Percentiles rank a stretch among this genome's conserved stretches.
Conservation (phyloP, 352 stramenopile genomes). For the Phytophthora podocarpi region DNA sequence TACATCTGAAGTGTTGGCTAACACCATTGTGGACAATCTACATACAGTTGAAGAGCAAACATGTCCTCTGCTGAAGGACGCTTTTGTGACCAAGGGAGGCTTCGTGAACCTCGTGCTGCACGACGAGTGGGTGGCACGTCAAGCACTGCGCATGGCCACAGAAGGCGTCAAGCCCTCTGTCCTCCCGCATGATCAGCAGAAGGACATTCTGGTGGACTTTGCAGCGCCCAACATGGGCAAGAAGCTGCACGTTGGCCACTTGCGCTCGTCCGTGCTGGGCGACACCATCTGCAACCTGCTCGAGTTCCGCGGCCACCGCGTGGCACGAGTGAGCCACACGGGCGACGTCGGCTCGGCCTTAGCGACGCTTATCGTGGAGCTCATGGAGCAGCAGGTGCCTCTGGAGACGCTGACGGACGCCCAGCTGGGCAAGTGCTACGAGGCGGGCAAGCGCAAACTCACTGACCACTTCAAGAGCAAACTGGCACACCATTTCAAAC, state of each 20-base stretch:
- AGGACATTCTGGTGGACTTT: constrained; percentile 79
- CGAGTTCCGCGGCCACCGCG: constrained; percentile 77
- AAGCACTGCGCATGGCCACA: constrained; percentile 67
- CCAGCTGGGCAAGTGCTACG: constrained; percentile 71
- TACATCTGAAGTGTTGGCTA: constrained; percentile 48
- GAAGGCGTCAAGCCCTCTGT: constrained; percentile 39
- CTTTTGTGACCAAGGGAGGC: constrained; percentile 68
- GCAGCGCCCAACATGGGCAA: constrained; percentile 86
- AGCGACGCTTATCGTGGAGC: constrained; percentile 75
- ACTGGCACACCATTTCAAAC: too few relatives aligned
- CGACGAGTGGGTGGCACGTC: constrained; percentile 69
- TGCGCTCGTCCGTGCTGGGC: constrained; percentile 80
- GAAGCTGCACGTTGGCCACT: constrained; percentile 84
- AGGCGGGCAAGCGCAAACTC: constrained; percentile 58
- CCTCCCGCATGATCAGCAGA: constrained; percentile 19
- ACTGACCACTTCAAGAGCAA: too few relatives aligned
- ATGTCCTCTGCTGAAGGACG: constrained; percentile 32
- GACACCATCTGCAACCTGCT: constrained; percentile 84
- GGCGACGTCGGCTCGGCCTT: constrained; percentile 80
- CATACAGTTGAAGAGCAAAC: constrained; percentile 2
- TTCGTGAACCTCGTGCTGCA: constrained; percentile 83
- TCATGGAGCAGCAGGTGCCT: constrained; percentile 57
- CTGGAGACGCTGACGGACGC: constrained; percentile 60
- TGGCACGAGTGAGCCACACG: constrained; percentile 77
- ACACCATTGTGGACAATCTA: constrained; percentile 37